phyloP scores from a whole-genome alignment of 2,329 filamentous ascomycete genomes.

The Alternaria gaisen region DNA sequence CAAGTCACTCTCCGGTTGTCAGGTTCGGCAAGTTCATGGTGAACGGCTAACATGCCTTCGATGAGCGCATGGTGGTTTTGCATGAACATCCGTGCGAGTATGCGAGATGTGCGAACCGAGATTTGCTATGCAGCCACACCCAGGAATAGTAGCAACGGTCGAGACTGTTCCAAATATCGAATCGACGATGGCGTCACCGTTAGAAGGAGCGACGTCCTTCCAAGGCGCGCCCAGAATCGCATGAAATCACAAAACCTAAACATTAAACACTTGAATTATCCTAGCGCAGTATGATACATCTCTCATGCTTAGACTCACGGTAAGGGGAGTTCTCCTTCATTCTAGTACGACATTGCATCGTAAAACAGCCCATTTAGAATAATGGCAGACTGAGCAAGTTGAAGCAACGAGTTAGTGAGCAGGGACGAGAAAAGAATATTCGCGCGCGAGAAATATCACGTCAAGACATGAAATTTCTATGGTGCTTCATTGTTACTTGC shows the following conservation, averaged over 20 bases:
- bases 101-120: not conserved
- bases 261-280: too few species aligned
- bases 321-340: not conserved
- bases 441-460: not conserved
- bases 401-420: not conserved
- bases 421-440: not conserved
- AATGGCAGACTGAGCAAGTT: not conserved
- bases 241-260: not conserved
- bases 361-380: not conserved
- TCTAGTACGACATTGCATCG: not conserved
- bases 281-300: not conserved
- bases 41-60: not conserved
- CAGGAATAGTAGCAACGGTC: not conserved
- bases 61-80: not conserved
- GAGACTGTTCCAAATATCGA: not conserved
- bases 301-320: not conserved
- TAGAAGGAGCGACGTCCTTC: not conserved
- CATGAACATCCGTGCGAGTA: slow-evolving; percentile 1
- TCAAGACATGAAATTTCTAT: not conserved
- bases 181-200: not conserved
- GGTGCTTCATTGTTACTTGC: not conserved
- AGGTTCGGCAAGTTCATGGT: not conserved
- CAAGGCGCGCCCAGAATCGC: not conserved
- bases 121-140: not conserved
- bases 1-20: not conserved